Conservation (phyloP, 2,329 filamentous ascomycete species). For the Monosporascus ibericus region DNA sequence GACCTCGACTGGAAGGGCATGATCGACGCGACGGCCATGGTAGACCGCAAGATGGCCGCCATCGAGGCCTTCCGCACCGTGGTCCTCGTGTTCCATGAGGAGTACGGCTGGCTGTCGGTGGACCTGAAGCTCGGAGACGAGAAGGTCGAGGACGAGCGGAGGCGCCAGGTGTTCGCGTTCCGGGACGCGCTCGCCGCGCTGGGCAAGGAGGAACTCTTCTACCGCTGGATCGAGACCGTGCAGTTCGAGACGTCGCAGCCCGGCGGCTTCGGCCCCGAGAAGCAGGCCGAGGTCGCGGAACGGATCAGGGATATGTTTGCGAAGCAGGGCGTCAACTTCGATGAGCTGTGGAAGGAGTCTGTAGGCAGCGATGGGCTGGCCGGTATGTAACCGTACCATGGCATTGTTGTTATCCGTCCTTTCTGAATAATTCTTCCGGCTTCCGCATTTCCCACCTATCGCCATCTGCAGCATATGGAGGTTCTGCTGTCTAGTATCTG, state of each 20-base stretch:
- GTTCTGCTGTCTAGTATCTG: no score
- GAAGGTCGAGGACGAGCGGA: conserved; percentile 54
- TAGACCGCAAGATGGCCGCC: conserved; percentile 54
- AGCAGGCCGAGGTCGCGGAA: conserved; percentile 64
- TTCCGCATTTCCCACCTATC: no score
- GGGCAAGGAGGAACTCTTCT: conserved; percentile 86
- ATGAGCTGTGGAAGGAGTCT: conserved; percentile 67
- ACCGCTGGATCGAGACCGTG: conserved; percentile 86
- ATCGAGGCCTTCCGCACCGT: conserved; percentile 65
- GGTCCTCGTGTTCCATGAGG: conserved; percentile 62
- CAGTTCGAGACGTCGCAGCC: conserved; percentile 79
- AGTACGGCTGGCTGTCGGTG: conserved; percentile 67
- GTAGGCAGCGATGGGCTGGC: conserved; percentile 34
- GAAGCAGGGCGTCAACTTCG: conserved; percentile 73
- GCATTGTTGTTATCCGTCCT: not conserved
- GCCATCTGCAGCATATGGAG: no score
- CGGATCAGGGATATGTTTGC: conserved; percentile 73
- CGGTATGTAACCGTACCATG: conserved; percentile 17
- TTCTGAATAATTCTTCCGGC: not conserved
- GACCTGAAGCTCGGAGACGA: conserved; percentile 42
- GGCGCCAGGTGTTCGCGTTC: conserved; percentile 73
- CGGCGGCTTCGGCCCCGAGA: conserved; percentile 69
- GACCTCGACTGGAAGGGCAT: conserved; percentile 82
- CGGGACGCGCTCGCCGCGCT: conserved; percentile 67
- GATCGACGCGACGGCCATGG: conserved; percentile 63